Percentiles rank a stretch among this genome's conserved stretches.
These are phyloP conservation scores for Epithele typhae DNA, from an alignment of 768 basidiomycete species.

Conservation along the genomic window DNA sequence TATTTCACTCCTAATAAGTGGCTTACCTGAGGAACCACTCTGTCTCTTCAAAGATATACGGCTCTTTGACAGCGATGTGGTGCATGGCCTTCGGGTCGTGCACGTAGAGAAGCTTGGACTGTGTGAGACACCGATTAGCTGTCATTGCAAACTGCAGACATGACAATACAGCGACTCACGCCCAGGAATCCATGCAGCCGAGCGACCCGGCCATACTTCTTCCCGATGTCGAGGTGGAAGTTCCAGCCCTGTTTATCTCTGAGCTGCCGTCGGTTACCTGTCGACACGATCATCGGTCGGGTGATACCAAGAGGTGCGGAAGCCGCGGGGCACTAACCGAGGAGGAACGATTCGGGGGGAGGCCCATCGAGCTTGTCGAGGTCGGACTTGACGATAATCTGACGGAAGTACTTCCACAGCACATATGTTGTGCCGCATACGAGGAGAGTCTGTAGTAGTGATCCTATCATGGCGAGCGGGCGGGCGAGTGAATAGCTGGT, in stretches of 20 bases:
- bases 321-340: constrained; percentile 26
- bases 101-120: constrained; percentile 33
- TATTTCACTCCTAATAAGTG: not conserved
- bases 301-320: not conserved
- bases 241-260: constrained; percentile 33
- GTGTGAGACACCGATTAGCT: not conserved
- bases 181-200: constrained; percentile 33
- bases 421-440: too few relatives aligned
- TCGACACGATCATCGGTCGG: too few relatives aligned
- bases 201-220: constrained; percentile 31
- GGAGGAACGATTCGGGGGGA: constrained; percentile 27
- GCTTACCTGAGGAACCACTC: constrained; percentile 16
- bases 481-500: too few relatives aligned
- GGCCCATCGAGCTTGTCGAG: constrained; percentile 40
- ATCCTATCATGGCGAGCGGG: too few relatives aligned
- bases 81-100: constrained; percentile 44
- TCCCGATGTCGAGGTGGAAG: constrained; percentile 30
- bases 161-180: constrained; percentile 21
- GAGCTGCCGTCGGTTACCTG: constrained; percentile 33
- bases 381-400: constrained; percentile 4
- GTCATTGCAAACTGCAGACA: not conserved
- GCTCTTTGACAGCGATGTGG: constrained; percentile 41
- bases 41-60: constrained; percentile 14
- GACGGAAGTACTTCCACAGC: too few relatives aligned
- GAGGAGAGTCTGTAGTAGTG: too few relatives aligned